Percentiles rank a stretch among this genome's conserved stretches.
phyloP scores from a whole-genome alignment of 106 monocot species.

The Xerophyta viscosa region DNA sequence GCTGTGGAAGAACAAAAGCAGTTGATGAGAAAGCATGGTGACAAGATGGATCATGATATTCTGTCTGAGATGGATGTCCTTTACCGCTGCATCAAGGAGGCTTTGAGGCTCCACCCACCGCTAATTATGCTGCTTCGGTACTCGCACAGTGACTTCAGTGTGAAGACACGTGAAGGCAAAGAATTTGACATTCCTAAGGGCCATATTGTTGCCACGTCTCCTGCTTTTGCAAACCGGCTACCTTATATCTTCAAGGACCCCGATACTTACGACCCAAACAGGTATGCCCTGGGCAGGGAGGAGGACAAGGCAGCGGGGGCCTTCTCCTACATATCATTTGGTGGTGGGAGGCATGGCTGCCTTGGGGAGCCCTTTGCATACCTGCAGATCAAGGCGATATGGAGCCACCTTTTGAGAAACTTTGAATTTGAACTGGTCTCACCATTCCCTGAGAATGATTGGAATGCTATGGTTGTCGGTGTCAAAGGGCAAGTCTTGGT shows the following conservation, averaged over 20 bases:
- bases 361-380: conserved; percentile 96
- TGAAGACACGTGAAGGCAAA: conserved; percentile 69
- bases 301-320: conserved; percentile 90
- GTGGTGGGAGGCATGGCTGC: conserved; percentile 93
- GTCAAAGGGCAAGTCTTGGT: conserved; percentile 92
- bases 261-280: conserved; percentile 74
- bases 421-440: conserved; percentile 92
- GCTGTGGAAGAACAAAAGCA: conserved; percentile 76
- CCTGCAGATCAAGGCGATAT: conserved; percentile 97
- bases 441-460: conserved; percentile 83
- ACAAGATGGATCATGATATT: conserved; percentile 77
- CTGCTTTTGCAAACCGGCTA: conserved; percentile 88
- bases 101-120: conserved; percentile 88
- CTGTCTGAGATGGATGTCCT: conserved; percentile 86
- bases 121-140: conserved; percentile 89
- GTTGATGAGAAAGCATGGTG: conserved; percentile 56
- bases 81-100: conserved; percentile 96
- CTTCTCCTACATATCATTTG: conserved; percentile 96
- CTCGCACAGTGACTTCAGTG: conserved; percentile 76
- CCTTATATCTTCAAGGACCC: conserved; percentile 81
- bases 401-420: conserved; percentile 89
- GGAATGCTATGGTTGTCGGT: conserved; percentile 98
- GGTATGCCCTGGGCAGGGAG: conserved; percentile 70
- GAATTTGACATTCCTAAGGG: conserved; percentile 92
- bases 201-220: conserved; percentile 84